These are phyloP conservation scores for Eucalyptus paniculata DNA, from an alignment of 345 rosid genomes.

Conservation along the genomic window DNA sequence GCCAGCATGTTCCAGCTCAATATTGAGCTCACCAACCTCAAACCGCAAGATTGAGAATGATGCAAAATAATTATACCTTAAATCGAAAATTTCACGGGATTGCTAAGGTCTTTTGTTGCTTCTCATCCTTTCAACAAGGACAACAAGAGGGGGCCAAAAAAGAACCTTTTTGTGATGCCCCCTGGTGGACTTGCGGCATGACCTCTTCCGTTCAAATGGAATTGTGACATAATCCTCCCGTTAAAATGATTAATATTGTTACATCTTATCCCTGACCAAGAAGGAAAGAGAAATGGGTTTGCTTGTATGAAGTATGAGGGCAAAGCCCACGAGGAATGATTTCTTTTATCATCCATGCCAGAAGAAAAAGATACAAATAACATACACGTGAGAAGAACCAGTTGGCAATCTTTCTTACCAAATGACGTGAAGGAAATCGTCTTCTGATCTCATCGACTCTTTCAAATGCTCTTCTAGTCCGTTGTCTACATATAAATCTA, in stretches of 20 bases:
- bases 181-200: not conserved
- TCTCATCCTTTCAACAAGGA: not conserved
- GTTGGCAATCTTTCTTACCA: not conserved
- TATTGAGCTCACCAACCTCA: not conserved
- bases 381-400: not conserved
- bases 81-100: not conserved
- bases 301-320: not conserved
- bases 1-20: fast-evolving
- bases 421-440: not conserved
- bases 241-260: not conserved
- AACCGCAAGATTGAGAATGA: not conserved
- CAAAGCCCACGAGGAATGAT: not conserved
- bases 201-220: not conserved
- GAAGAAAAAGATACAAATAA: not conserved
- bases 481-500: not conserved
- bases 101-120: not conserved
- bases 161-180: not conserved
- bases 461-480: not conserved
- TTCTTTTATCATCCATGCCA: not conserved
- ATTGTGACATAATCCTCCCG: not conserved
- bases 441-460: not conserved
- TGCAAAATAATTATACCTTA: not conserved
- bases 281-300: not conserved
- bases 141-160: not conserved
- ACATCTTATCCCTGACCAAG: not conserved